Conservation (phyloP, 192 early-diverging fungal genomes). For the Fimicolochytrium jonesii region DNA sequence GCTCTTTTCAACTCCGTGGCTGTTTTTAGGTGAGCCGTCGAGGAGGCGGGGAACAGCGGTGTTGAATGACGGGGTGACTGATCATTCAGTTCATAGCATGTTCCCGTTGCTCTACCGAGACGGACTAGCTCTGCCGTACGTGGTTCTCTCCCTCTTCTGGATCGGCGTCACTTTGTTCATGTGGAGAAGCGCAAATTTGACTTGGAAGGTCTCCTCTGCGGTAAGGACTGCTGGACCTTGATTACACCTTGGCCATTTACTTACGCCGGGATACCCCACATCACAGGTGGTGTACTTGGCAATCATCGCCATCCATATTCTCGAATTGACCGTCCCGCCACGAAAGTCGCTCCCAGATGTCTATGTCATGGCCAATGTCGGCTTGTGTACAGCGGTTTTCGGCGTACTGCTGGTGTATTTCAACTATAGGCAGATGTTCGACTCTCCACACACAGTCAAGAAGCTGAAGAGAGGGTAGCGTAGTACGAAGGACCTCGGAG, state of each 20-base stretch:
- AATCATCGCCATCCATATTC: conserved; percentile 56
- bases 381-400: conserved; percentile 67
- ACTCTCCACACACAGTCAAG: too few species aligned
- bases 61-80: neutral
- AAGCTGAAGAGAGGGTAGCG: too few species aligned
- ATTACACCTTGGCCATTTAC: too few species aligned
- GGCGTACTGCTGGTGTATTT: conserved; percentile 64
- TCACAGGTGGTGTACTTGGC: too few species aligned
- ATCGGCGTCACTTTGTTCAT: conserved; percentile 52
- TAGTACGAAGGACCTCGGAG: too few species aligned
- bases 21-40: conserved; percentile 60
- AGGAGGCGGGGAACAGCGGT: neutral
- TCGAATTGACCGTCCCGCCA: conserved; percentile 57
- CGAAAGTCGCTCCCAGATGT: conserved; percentile 74
- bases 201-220: too few species aligned
- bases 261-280: too few species aligned
- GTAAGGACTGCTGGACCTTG: too few species aligned
- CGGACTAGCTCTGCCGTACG: conserved; percentile 66
- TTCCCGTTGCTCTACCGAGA: conserved; percentile 83
- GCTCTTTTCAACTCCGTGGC: conserved; percentile 74
- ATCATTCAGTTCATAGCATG: conserved; percentile 54
- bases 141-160: conserved; percentile 69
- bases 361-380: conserved; percentile 74
- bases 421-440: conserved; percentile 55
- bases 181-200: conserved; percentile 3